Percentiles rank a stretch among this genome's conserved stretches.
phyloP scores from a whole-genome alignment of 768 basidiomycete genomes.

The Baorangia bicolor region DNA sequence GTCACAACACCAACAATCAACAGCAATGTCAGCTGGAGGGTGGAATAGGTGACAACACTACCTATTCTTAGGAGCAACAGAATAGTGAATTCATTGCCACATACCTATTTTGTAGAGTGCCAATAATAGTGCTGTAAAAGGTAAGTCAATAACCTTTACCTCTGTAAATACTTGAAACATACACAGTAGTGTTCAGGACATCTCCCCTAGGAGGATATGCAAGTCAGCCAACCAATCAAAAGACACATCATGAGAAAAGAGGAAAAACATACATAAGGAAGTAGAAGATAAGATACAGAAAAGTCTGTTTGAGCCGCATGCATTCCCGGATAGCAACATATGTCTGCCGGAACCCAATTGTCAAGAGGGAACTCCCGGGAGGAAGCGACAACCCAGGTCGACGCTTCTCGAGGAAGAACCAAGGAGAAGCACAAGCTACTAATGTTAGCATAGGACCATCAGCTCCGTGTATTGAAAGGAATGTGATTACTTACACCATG shows the following conservation, averaged over 20 bases:
- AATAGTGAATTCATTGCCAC: neutral
- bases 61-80: constrained; percentile 2
- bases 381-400: constrained; percentile 65
- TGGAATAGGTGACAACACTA: constrained; percentile 71
- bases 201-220: constrained; percentile 52
- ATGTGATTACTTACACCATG: constrained; percentile 54
- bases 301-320: constrained; percentile 67
- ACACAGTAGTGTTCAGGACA: constrained; percentile 75
- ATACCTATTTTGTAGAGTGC: constrained; percentile 69
- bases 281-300: constrained; percentile 71
- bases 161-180: constrained; percentile 19
- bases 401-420: constrained; percentile 70
- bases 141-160: neutral
- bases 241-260: neutral
- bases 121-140: constrained; percentile 58
- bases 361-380: constrained; percentile 50
- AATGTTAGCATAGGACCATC: neutral
- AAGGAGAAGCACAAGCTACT: constrained; percentile 70
- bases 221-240: neutral
- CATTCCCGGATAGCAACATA: constrained; percentile 64
- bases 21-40: constrained; percentile 64
- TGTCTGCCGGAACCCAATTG: constrained; percentile 68
- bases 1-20: constrained; percentile 64
- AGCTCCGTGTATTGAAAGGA: neutral
- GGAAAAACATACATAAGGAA: constrained; percentile 60